Evolutionary conservation across 2,329 filamentous ascomycete species (phyloP).

Genomic region (Neofusicoccum ribis): DNA sequence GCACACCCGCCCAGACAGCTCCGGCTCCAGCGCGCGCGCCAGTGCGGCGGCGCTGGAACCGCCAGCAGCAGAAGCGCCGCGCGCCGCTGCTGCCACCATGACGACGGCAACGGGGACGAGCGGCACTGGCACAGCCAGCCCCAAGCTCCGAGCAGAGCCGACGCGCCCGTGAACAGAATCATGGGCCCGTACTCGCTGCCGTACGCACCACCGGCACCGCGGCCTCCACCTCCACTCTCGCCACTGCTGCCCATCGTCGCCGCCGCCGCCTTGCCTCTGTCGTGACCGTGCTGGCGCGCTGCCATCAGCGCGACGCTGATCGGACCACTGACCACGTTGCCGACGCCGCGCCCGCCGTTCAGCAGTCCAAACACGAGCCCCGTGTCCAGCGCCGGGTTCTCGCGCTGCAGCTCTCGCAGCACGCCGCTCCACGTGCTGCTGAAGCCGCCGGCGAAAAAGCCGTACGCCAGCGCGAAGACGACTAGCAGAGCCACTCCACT

Average conservation of each 20-base stretch:
- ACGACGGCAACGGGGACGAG: not conserved
- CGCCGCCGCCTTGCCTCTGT: not conserved
- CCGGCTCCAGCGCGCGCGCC: not conserved
- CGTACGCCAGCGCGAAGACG: constrained; percentile 46
- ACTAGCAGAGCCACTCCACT: constrained; percentile 38
- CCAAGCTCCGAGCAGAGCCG: constrained; percentile 24
- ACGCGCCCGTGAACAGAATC: constrained; percentile 39
- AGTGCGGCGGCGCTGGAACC: not conserved
- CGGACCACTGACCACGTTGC: constrained; percentile 51
- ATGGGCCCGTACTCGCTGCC: constrained; percentile 38
- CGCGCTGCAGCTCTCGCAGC: constrained; percentile 3
- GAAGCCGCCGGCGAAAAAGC: constrained; percentile 43
- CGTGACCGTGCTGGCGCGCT: constrained; percentile 20
- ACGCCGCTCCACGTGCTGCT: constrained; percentile 43
- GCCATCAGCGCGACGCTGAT: constrained; percentile 46
- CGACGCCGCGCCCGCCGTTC: constrained; percentile 49
- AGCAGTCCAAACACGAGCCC: constrained; percentile 50
- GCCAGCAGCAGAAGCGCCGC: not conserved
- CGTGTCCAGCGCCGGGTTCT: constrained; percentile 34
- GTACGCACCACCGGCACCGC: constrained; percentile 25
- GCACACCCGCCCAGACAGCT: not conserved
- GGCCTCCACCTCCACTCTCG: constrained; percentile 23
- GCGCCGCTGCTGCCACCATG: not conserved
- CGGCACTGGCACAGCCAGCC: constrained; percentile 4
- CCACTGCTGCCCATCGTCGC: not conserved